phyloP scores from a whole-genome alignment of 2,329 filamentous ascomycete genomes.

The Colletotrichum limetticola region DNA sequence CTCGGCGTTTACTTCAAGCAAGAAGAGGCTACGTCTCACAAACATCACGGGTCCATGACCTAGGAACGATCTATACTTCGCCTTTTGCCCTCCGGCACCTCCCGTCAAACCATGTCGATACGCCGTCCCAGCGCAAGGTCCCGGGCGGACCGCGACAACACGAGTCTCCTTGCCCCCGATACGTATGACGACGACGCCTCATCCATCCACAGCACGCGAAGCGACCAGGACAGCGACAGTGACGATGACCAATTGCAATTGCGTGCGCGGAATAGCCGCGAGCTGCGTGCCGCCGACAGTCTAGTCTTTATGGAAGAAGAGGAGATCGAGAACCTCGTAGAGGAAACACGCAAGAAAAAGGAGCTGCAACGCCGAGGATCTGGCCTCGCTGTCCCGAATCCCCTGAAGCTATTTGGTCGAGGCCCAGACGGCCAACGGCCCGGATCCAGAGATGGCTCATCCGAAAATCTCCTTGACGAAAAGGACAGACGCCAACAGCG shows the following conservation, averaged over 20 bases:
- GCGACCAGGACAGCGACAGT: conserved; percentile 80
- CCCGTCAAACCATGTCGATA: conserved; percentile 23
- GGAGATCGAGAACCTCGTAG: conserved; percentile 71
- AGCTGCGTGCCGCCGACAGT: conserved; percentile 76
- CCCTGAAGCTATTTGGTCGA: conserved; percentile 56
- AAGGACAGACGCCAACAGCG: conserved; percentile 62
- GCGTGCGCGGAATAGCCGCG: conserved; percentile 74
- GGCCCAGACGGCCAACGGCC: conserved; percentile 42
- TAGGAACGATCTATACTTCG: not conserved
- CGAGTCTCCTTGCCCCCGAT: conserved; percentile 69
- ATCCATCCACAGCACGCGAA: conserved; percentile 70
- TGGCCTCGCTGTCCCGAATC: conserved; percentile 61
- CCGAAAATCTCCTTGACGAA: conserved; percentile 60
- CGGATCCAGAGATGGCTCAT: conserved; percentile 53
- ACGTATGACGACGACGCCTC: conserved; percentile 76
- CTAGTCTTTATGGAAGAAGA: conserved; percentile 81
- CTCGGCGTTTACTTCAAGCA: not conserved
- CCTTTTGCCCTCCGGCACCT: not conserved
- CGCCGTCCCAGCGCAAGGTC: conserved; percentile 25
- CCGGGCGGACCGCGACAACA: conserved; percentile 42
- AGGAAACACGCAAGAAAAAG: conserved; percentile 58
- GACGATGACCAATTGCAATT: conserved; percentile 78
- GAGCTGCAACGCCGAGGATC: conserved; percentile 63
- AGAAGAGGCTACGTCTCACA: conserved; percentile 5
- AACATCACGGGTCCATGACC: conserved; percentile 15